phyloP scores from a whole-genome alignment of 768 basidiomycete genomes.

The Phylloporus sp. region DNA sequence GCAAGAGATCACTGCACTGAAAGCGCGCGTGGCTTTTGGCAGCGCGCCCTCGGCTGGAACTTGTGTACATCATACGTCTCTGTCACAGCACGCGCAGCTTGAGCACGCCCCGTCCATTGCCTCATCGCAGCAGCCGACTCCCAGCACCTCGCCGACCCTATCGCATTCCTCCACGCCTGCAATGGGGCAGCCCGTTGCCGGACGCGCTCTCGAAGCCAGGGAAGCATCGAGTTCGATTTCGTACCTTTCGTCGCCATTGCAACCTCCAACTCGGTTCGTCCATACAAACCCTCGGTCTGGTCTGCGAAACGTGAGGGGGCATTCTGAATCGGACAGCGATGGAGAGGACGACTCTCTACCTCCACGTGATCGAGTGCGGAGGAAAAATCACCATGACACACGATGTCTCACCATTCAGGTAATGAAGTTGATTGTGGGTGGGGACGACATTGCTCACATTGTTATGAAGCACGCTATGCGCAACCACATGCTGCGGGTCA shows the following conservation, averaged over 20 bases:
- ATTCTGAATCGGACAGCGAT: constrained; percentile 33
- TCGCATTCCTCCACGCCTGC: constrained; percentile 27
- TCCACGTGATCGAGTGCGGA: constrained; percentile 34
- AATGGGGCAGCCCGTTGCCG: constrained; percentile 15
- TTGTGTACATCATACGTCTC: not conserved
- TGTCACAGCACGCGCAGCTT: constrained; percentile 8
- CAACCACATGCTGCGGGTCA: constrained; percentile 53
- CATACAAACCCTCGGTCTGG: constrained; percentile 10
- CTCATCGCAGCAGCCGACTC: constrained; percentile 27
- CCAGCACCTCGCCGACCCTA: constrained; percentile 26
- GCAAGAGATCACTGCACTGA: constrained; percentile 46
- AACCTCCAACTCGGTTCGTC: constrained; percentile 20
- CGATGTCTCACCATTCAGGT: constrained; percentile 68
- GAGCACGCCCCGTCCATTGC: constrained; percentile 3
- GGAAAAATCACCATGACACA: constrained; percentile 58
- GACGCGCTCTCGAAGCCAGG: not conserved
- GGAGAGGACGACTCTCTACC: constrained; percentile 33
- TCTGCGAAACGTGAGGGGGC: constrained; percentile 23
- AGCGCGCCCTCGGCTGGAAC: constrained; percentile 2
- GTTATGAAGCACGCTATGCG: constrained; percentile 62
- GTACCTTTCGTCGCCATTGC: constrained; percentile 15
- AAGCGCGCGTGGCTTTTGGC: constrained; percentile 34
- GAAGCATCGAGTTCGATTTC: constrained; percentile 3
- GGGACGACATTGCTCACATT: constrained; percentile 1
- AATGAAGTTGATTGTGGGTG: constrained; percentile 11